Evolutionary conservation across 371 early-diverging fungal species (phyloP).

Genomic region (Mucor piriformis): DNA sequence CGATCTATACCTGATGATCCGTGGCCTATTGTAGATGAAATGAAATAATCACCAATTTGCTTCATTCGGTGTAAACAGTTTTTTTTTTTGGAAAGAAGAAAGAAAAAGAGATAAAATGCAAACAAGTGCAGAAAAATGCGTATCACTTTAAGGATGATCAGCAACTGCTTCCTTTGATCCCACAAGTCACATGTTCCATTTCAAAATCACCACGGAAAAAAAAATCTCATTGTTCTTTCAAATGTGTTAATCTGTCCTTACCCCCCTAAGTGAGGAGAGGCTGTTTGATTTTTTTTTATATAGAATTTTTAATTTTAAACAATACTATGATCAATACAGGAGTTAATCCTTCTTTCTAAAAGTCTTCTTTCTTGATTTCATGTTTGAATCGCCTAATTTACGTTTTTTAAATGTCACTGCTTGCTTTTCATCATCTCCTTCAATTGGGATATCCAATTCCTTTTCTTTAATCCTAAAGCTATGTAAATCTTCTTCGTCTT

Average conservation of each 20-base stretch:
- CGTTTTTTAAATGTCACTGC: slow-evolving; percentile 59
- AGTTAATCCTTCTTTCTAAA: slow-evolving; percentile 27
- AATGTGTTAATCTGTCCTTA: neutral
- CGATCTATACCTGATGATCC: slow-evolving; percentile 42
- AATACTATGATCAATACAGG: neutral
- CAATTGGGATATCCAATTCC: slow-evolving; percentile 27
- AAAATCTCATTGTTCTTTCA: slow-evolving; percentile 1
- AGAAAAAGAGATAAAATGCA: neutral
- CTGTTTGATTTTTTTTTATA: neutral
- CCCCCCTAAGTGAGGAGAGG: neutral
- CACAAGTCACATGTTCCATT: neutral
- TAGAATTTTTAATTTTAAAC: neutral
- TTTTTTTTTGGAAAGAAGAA: neutral
- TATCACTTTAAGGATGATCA: slow-evolving; percentile 7
- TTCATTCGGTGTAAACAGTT: neutral
- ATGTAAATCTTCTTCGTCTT: slow-evolving; percentile 54
- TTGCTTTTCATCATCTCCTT: slow-evolving; percentile 17
- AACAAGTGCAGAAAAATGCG: neutral
- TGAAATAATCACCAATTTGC: slow-evolving; percentile 35
- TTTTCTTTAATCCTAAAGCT: slow-evolving; percentile 62
- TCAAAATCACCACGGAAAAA: neutral
- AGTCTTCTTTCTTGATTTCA: slow-evolving; percentile 26
- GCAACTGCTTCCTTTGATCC: neutral
- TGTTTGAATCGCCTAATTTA: slow-evolving; percentile 26
- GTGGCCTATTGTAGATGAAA: slow-evolving; percentile 38